These are phyloP conservation scores for Rhizopogon roseolus DNA, from an alignment of 768 basidiomycete genomes.

Conservation along the genomic window DNA sequence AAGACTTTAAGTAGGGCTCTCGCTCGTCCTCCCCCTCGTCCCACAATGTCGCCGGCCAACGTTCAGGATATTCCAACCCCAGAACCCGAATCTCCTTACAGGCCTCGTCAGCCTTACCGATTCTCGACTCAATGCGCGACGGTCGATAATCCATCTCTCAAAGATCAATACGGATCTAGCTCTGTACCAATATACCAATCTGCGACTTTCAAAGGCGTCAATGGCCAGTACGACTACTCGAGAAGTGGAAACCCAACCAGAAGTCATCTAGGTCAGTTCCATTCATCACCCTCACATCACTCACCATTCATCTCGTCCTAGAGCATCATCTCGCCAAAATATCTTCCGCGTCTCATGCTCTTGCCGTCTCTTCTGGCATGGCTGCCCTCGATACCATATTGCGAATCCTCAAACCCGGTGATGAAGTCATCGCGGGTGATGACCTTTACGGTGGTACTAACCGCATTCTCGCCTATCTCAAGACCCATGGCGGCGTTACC, in stretches of 20 bases:
- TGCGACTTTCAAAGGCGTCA: slow-evolving; percentile 94
- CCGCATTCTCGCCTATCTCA: slow-evolving; percentile 86
- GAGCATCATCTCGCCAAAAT: slow-evolving; percentile 98
- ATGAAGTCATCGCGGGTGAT: slow-evolving; percentile 93
- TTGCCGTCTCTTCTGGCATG: slow-evolving; percentile 96
- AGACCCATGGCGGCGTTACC: slow-evolving; percentile 79
- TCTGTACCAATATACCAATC: slow-evolving; percentile 98
- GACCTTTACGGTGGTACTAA: slow-evolving; percentile 98
- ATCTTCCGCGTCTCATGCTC: slow-evolving; percentile 85
- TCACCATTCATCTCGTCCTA: slow-evolving; percentile 24
- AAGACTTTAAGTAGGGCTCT: background rate
- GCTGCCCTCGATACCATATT: slow-evolving; percentile 94
- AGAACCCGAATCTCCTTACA: slow-evolving; percentile 71
- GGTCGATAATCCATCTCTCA: slow-evolving; percentile 85
- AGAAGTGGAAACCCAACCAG: slow-evolving; percentile 96
- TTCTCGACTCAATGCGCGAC: slow-evolving; percentile 91
- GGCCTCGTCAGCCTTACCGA: slow-evolving; percentile 70
- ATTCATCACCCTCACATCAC: background rate
- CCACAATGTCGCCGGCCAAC: slow-evolving; percentile 5
- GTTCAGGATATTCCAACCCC: slow-evolving; percentile 69
- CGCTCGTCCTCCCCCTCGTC: background rate
- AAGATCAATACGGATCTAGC: slow-evolving; percentile 93
- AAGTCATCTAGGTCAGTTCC: slow-evolving; percentile 77
- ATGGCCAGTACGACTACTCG: slow-evolving; percentile 88
- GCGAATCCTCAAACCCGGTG: slow-evolving; percentile 90